Evolutionary conservation across 495 filamentous ascomycete species (phyloP), one percentile per base, ranked within the genome.

Genomic region (Ascodesmis nigricans): DNA sequence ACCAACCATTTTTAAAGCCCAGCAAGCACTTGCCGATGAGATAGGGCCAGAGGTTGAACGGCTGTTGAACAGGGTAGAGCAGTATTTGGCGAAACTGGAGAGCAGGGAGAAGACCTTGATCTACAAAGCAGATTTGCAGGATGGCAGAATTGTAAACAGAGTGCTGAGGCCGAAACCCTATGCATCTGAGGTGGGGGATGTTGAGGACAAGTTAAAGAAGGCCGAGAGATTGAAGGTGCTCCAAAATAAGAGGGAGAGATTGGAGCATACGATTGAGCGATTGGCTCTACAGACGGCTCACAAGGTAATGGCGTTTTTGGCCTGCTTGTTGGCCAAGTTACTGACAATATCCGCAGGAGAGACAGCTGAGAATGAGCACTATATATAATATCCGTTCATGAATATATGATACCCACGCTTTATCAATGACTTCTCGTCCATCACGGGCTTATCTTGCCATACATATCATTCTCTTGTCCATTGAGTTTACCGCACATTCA

Each of bases 351-450:
- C 13, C 21, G 25, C 18, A 63, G 53, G 66, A 81, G 57, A 63
- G 77, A 42, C 75, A 82, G 52, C 53, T 83, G 58, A 65, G 77
- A 55, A 79, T 74, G 72, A 81, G 75, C 51, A 73, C n/a, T n/a
- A n/a, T n/a, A n/a, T n/a, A n/a, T n/a, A n/a, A n/a, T n/a, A n/a
- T n/a, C n/a, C n/a, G n/a, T n/a, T n/a, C n/a, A n/a, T n/a, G n/a
- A n/a, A n/a, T n/a, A n/a, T n/a, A n/a, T n/a, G n/a, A n/a, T n/a
- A n/a, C n/a, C n/a, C n/a, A n/a, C n/a, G n/a, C n/a, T n/a, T n/a
- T n/a, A n/a, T n/a, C n/a, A n/a, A n/a, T n/a, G n/a, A n/a, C n/a
- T n/a, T n/a, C n/a, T n/a, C n/a, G n/a, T n/a, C n/a, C n/a, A n/a
- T n/a, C n/a, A n/a, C n/a, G n/a, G n/a, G n/a, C n/a, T n/a, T n/a